phyloP scores from a whole-genome alignment of 164 flowering plant species.

The Tinospora cordifolia region DNA sequence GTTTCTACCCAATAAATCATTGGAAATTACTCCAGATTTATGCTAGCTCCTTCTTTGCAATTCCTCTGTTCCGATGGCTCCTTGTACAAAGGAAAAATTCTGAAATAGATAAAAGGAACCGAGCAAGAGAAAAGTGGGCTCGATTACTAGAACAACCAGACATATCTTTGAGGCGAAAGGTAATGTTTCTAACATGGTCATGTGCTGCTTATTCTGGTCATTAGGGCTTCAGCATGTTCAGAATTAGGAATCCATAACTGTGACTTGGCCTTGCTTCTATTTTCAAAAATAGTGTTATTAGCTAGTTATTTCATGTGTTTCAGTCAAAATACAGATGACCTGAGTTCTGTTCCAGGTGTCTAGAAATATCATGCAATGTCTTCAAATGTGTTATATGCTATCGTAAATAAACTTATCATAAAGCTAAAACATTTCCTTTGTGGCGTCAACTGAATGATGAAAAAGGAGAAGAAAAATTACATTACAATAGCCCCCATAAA shows the following conservation, averaged over 20 bases:
- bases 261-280: background rate
- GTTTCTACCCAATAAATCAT: background rate
- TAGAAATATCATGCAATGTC: background rate
- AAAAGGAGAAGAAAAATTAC: too few species aligned
- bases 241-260: background rate
- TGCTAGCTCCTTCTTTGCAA: constrained; percentile 93
- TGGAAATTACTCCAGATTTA: constrained; percentile 51
- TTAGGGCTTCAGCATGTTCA: background rate
- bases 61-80: constrained; percentile 86
- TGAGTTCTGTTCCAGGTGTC: background rate
- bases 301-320: too few species aligned
- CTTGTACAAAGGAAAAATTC: constrained; percentile 49
- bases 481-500: too few species aligned
- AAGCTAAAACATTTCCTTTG: background rate
- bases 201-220: background rate
- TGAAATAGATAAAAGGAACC: constrained; percentile 71
- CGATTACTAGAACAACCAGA: constrained; percentile 66
- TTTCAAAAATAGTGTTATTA: too few species aligned
- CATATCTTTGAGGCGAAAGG: constrained; percentile 72
- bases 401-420: too few species aligned
- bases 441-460: background rate
- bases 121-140: constrained; percentile 56
- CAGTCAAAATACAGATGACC: background rate
- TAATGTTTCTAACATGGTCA: constrained; percentile 16
- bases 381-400: background rate